These are phyloP conservation scores for Coemansia sp. DNA, from an alignment of 192 early-diverging fungal genomes.

Conservation along the genomic window DNA sequence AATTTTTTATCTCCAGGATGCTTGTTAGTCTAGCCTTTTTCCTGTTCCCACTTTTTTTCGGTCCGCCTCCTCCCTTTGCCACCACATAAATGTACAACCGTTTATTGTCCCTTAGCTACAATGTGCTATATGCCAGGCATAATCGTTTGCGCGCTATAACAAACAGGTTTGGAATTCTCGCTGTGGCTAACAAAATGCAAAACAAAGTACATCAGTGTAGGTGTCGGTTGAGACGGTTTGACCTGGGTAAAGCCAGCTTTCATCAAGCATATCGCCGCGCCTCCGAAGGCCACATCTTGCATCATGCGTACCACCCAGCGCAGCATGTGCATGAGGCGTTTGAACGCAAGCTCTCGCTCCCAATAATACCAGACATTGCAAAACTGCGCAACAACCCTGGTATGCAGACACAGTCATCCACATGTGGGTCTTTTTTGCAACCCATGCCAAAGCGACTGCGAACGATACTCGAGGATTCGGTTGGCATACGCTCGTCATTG, in stretches of 20 bases:
- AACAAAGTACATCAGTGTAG: conserved; percentile 16
- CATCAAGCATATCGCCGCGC: conserved; percentile 49
- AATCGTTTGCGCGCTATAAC: neutral
- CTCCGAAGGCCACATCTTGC: conserved; percentile 51
- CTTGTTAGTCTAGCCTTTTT: neutral
- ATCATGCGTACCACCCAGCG: conserved; percentile 15
- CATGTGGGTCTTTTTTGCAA: conserved; percentile 17
- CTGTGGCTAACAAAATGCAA: conserved; percentile 7
- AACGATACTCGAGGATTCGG: conserved; percentile 52
- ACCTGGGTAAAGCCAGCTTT: conserved; percentile 35
- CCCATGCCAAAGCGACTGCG: conserved; percentile 49
- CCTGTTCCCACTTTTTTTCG: conserved; percentile 1
- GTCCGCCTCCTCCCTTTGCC: conserved; percentile 1
- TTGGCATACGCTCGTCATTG: conserved; percentile 16
- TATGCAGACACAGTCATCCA: conserved; percentile 1
- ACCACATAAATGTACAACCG: neutral
- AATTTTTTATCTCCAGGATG: conserved; percentile 6
- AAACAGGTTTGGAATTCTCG: neutral
- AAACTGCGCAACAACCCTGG: conserved; percentile 27
- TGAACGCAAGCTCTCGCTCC: conserved; percentile 54
- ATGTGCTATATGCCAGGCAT: neutral
- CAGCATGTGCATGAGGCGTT: conserved; percentile 40
- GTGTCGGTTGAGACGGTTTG: conserved; percentile 50
- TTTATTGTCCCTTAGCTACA: neutral
- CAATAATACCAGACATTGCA: conserved; percentile 45